These are phyloP conservation scores for Pichia nanzhaoensis DNA, from an alignment of 805 yeast genomes.

Conservation along the genomic window DNA sequence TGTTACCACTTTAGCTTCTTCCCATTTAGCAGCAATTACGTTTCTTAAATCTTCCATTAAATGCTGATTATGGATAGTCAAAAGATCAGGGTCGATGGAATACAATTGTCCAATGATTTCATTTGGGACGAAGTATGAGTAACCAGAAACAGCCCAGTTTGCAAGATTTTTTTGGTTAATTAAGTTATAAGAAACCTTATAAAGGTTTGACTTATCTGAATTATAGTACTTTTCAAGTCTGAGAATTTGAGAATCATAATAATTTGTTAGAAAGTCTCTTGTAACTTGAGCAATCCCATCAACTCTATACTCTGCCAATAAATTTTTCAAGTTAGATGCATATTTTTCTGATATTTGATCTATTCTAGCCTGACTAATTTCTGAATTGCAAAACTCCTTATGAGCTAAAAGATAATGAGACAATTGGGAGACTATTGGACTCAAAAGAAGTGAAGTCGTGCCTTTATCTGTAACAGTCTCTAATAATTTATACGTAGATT, in stretches of 20 bases:
- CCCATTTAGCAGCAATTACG: constrained; percentile 1
- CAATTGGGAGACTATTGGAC: neutral
- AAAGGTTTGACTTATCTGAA: neutral
- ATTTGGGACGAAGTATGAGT: constrained; percentile 1
- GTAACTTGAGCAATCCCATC: neutral
- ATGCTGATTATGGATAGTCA: neutral
- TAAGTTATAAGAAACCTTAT: neutral
- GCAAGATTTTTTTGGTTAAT: neutral
- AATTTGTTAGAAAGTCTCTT: constrained; percentile 1
- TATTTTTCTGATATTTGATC: neutral
- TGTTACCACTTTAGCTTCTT: neutral
- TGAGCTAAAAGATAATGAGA: neutral
- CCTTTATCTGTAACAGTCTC: neutral
- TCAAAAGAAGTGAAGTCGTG: neutral
- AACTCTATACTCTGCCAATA: neutral
- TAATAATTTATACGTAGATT: neutral
- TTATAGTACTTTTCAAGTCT: no score
- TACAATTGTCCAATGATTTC: constrained; percentile 5
- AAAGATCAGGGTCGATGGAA: constrained; percentile 2
- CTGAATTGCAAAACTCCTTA: neutral
- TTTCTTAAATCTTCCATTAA: neutral
- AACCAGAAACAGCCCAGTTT: constrained; percentile 3
- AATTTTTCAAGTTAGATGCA: neutral
- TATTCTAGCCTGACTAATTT: neutral
- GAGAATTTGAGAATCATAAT: constrained; percentile 2